Evolutionary conservation across 768 basidiomycete genomes (phyloP), one percentile per base, ranked within the genome.

Genomic region (Lactarius akahatsu): DNA sequence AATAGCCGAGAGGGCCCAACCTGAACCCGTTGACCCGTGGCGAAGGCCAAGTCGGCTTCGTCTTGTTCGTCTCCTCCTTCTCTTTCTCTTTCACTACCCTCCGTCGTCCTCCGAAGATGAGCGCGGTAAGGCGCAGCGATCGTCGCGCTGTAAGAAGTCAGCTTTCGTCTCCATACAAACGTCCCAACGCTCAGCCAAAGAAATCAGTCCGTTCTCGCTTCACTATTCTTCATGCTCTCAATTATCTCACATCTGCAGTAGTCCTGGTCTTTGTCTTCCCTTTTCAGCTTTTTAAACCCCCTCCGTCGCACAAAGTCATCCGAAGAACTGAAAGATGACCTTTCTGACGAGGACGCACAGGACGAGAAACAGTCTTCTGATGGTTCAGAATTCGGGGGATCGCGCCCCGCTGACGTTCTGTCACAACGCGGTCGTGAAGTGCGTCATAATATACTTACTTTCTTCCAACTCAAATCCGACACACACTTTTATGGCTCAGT

Each of bases 161-260:
- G 18, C 65, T 75, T 41, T 78, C 84, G n/a, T 81, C 80, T 3
- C 89, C 89, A 0, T 91, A 91, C 73, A 74, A 80, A 61, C 81
- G 87, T 32, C 77, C 76, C 47, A 45, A 67, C 18, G 72, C 40
- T 54, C 73, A 64, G 74, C 64, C 69, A 36, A 78, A 81, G 78
- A 83, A 85, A 82, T 80, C 85, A 36, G 85, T 85, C 64, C 65
- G 81, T 71, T 45, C 66, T 63, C 57, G 16, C 16, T 20, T 41
- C 43, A 62, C 40, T 62, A 57, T 55, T 61, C 30, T 47, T 54
- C 54, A 45, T 70, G 58, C 64, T 62, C n/a, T 62, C 28, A 50
- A 59, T 23, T 15, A 59, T 61, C 68, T 75, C 57, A 74, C 69
- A 13, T 47, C 62, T 55, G 58, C 82, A 79, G 71, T 74, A 41